Base-by-base conservation (phyloP, 2,329 filamentous ascomycete species). In the Fusarium albidum region DNA sequence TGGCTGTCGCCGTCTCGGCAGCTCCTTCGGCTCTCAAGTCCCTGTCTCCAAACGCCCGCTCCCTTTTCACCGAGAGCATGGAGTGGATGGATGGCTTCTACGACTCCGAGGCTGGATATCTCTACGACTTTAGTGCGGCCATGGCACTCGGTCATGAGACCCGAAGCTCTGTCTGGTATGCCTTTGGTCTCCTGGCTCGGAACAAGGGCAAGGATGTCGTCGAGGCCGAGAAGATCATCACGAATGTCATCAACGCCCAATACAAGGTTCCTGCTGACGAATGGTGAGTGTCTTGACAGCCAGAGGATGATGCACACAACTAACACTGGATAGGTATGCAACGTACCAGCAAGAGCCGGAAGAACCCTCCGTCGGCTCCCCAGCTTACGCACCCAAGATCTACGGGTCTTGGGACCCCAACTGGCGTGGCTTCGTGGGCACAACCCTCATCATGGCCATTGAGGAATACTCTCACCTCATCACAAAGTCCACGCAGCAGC, bases 331-430 rank as follows among this genome's bases (percentile, higher is more conserved):
- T 12, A 66, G 68, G 48, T 74, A 51, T 17, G 45, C 29, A 69
- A 75, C 75, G 77, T 86, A 85, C 58, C 79, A 83, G 37, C 71
- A 76, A 25, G 75, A 82, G 34, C 81, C 82, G 0, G 82, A 87
- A 59, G 79, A 87, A 66, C 84, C 85, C 0, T 77, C 77, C 3
- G 79, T 87, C 5, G 83, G 83, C 14, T 79, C 75, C 3, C 46
- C 70, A 3, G 68, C 72, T 13, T 87, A 87, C 56, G 75, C 76
- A 2, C 68, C 76, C n/a, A 64, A 68, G 5, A 82, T 83, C 28
- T 85, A 86, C 64, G 76, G 79, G 49, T 78, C 79, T 0, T 87
- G 82, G 81, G 85, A 87, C 59, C 83, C 84, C 2, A 87, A 88
- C 55, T 87, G 84, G 84, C 75, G 85, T 42, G 84, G 84, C 1